Evolutionary conservation across 2,329 filamentous ascomycete genomes (phyloP), one percentile per base, ranked within the genome.

Genomic region (Fusarium sublunatum): DNA sequence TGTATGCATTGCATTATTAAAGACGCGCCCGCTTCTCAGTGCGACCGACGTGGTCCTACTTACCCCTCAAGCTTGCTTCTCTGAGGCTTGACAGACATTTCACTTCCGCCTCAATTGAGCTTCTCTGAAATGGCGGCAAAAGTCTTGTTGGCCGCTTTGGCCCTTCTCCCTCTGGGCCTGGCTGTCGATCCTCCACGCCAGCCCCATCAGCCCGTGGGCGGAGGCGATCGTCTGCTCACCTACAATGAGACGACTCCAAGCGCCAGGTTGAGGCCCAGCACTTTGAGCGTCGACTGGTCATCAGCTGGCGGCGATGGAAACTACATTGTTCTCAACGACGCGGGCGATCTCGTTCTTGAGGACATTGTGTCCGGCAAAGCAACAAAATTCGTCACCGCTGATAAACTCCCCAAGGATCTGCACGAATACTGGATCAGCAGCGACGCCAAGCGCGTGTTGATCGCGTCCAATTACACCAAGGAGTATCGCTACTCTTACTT

Each of bases 401-500:
- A 84, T 57, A 77, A 85, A 58, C 79, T 90, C 2, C 87, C 87
- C 0, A 74, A 78, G 2, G 81, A 82, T 47, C 78, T 84, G 56
- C 77, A 77, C 58, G 83, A 86, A 39, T 90, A 86, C 72, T 87
- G 81, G 76, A 87, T 91, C 63, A 86, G 84, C 36, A 76, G 84
- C 3, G 86, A 89, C 68, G 78, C 83, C 7, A 81, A 80, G 22
- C 82, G 82, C 49, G 81, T 91, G 0, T 75, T 91, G 15, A 86
- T 88, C 76, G 81, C 87, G 2, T 81, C 85, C 50, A 90, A 91
- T 68, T 82, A 86, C 72, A 90, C 86, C 12, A 88, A 89, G 74
- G 83, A 88, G 71, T 90, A 91, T 69, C 85, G 88, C 2, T 78
- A 90, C 74, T 88, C 88, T 6, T 90, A 87, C 74, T 88, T 87